Conservation (phyloP, 2,329 filamentous ascomycete genomes). For the Neophaeococcomyces mojaviensis region DNA sequence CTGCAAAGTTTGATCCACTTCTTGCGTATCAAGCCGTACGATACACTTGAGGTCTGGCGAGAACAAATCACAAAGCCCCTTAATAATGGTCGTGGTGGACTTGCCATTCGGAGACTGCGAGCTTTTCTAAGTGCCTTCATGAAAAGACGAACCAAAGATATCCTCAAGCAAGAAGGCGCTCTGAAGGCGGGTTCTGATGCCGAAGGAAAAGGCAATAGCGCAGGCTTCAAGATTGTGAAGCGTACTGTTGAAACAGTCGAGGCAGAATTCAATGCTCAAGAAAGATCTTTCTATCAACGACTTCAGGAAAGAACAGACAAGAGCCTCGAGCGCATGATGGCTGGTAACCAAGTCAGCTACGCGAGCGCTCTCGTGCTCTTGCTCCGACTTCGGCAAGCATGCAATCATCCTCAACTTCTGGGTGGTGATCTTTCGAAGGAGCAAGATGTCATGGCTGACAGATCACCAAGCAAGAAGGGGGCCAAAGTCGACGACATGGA, state of each 20-base stretch:
- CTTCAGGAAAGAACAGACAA: conserved; percentile 78
- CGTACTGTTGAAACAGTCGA: conserved; percentile 77
- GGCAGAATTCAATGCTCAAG: conserved; percentile 68
- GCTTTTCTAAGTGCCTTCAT: conserved; percentile 86
- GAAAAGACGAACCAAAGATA: conserved; percentile 96
- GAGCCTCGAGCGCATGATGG: conserved; percentile 75
- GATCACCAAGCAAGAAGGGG: conserved; percentile 38
- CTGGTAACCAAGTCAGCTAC: conserved; percentile 70
- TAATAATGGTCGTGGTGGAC: conserved; percentile 79
- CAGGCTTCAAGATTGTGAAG: conserved; percentile 82
- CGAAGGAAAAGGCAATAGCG: conserved; percentile 46
- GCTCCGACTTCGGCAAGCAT: conserved; percentile 83
- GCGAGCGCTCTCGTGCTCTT: conserved; percentile 88
- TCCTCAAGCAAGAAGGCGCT: conserved; percentile 81
- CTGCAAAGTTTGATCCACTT: conserved; percentile 90
- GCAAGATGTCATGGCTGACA: conserved; percentile 65
- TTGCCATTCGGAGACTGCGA: conserved; percentile 81
- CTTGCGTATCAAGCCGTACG: conserved; percentile 82
- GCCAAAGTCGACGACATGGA: conserved; percentile 62
- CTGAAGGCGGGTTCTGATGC: conserved; percentile 61
- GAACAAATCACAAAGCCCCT: conserved; percentile 83
- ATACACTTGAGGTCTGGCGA: conserved; percentile 80
- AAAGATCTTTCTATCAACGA: conserved; percentile 77
- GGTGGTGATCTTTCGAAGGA: conserved; percentile 80
- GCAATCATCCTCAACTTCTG: conserved; percentile 86